phyloP scores from a whole-genome alignment of 441 rosid species.

The Francoa sonchifolia region DNA sequence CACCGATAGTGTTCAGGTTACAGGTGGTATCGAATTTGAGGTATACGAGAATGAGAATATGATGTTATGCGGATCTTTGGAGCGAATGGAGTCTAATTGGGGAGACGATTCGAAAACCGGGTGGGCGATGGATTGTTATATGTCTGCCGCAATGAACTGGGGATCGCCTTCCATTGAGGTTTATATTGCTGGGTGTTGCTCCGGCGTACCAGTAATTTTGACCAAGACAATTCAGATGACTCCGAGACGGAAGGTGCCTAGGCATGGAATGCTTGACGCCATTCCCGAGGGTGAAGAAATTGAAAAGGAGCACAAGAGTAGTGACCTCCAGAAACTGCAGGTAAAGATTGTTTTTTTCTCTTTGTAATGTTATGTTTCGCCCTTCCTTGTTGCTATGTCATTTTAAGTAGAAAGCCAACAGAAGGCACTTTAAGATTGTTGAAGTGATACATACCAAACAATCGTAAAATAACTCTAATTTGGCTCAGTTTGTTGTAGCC shows the following conservation, averaged over 20 bases:
- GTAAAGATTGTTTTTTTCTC: conserved; percentile 13
- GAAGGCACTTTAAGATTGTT: too few relatives aligned
- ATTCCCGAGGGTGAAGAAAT: conserved; percentile 86
- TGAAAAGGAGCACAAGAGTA: conserved; percentile 27
- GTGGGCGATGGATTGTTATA: conserved; percentile 72
- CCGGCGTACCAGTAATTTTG: conserved; percentile 72
- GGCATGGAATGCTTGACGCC: conserved; percentile 47
- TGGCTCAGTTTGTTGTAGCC: too few relatives aligned
- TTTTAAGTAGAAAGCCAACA: too few relatives aligned
- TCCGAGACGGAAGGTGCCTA: conserved; percentile 48
- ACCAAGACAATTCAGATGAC: conserved; percentile 64
- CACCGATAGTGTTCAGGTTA: conserved; percentile 69
- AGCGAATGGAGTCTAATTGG: conserved; percentile 60
- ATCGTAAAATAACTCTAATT: too few relatives aligned
- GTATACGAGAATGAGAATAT: conserved; percentile 40
- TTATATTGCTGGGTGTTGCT: conserved; percentile 78
- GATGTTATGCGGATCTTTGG: conserved; percentile 65
- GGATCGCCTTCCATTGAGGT: conserved; percentile 66
- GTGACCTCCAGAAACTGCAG: conserved; percentile 38
- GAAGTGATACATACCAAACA: too few relatives aligned
- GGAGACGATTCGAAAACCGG: conserved; percentile 32
- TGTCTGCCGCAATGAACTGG: conserved; percentile 34
- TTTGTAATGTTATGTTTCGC: background rate
- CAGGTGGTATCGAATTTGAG: conserved; percentile 75
- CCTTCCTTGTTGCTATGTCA: background rate